phyloP scores from a whole-genome alignment of 1,284 basidiomycete species.

The Heterobasidion annosum region DNA sequence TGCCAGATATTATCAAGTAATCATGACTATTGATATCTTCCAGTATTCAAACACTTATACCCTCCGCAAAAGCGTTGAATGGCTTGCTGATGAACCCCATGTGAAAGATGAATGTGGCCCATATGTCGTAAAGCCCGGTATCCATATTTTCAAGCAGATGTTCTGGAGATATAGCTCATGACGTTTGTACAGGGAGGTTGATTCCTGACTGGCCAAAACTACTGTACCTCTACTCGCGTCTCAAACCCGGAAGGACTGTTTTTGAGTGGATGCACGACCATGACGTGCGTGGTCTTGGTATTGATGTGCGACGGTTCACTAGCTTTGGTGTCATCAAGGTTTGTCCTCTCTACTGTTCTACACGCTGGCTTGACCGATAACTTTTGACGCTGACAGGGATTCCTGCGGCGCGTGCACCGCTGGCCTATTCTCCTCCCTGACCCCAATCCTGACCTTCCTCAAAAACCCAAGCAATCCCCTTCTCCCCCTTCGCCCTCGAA shows the following conservation, averaged over 20 bases:
- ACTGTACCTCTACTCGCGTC: slow-evolving; percentile 76
- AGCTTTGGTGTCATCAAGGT: slow-evolving; percentile 98
- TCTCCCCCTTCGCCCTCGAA: slow-evolving; percentile 9
- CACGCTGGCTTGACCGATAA: background rate
- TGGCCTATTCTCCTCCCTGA: slow-evolving; percentile 69
- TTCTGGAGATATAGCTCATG: too few relatives aligned
- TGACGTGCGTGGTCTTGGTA: slow-evolving; percentile 61
- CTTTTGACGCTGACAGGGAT: slow-evolving; percentile 48
- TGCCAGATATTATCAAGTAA: slow-evolving; percentile 85
- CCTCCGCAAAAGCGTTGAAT: slow-evolving; percentile 75
- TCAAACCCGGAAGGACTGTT: slow-evolving; percentile 82
- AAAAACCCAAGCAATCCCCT: slow-evolving; percentile 1
- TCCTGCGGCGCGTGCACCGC: slow-evolving; percentile 85
- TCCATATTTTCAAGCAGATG: background rate
- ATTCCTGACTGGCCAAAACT: slow-evolving; percentile 79
- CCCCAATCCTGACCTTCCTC: slow-evolving; percentile 4
- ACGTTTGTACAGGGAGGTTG: slow-evolving; percentile 27
- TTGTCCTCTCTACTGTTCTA: slow-evolving; percentile 4
- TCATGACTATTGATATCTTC: slow-evolving; percentile 95
- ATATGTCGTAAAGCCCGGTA: slow-evolving; percentile 78
- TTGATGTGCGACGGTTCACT: slow-evolving; percentile 92
- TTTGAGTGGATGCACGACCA: slow-evolving; percentile 86
- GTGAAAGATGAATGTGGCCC: slow-evolving; percentile 84
- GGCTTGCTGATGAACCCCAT: slow-evolving; percentile 75
- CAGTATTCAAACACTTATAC: slow-evolving; percentile 99